Conservation (phyloP, 208 protist genomes). For the Leishmania arabica region DNA sequence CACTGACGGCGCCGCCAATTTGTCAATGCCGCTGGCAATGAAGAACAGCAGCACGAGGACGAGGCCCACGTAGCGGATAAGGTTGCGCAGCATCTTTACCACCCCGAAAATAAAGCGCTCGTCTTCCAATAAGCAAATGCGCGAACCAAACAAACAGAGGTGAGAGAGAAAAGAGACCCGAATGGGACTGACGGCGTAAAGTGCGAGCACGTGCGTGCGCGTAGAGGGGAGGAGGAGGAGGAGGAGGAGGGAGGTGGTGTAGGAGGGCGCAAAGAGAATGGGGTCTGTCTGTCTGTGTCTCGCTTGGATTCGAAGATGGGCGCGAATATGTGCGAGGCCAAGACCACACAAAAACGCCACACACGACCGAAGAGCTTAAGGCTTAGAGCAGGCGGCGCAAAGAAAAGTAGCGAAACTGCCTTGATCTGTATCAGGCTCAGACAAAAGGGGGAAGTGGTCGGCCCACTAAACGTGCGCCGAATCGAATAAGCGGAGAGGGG, state of each 20-base stretch:
- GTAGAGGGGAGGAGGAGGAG: neutral
- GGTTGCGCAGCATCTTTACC: slow-evolving; percentile 36
- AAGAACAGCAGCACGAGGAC: slow-evolving; percentile 56
- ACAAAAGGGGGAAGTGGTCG: neutral
- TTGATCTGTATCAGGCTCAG: neutral
- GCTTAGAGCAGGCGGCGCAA: neutral
- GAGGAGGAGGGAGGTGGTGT: neutral
- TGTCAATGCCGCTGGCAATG: slow-evolving; percentile 57
- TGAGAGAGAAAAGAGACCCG: neutral
- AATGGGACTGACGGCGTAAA: neutral
- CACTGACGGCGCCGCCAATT: slow-evolving; percentile 47
- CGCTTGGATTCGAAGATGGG: neutral
- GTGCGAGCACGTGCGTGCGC: neutral
- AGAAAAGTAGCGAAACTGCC: neutral
- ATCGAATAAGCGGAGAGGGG: neutral
- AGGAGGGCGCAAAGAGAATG: neutral
- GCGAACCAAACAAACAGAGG: neutral
- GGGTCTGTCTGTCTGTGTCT: neutral
- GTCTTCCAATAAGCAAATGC: neutral
- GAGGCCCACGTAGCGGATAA: slow-evolving; percentile 70
- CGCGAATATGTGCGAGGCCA: neutral
- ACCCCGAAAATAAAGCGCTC: neutral
- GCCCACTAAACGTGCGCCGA: neutral
- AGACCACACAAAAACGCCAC: neutral
- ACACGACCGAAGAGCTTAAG: neutral